Evolutionary conservation across 2,329 filamentous ascomycete genomes (phyloP).

Genomic region (Paradendryphiella salina): DNA sequence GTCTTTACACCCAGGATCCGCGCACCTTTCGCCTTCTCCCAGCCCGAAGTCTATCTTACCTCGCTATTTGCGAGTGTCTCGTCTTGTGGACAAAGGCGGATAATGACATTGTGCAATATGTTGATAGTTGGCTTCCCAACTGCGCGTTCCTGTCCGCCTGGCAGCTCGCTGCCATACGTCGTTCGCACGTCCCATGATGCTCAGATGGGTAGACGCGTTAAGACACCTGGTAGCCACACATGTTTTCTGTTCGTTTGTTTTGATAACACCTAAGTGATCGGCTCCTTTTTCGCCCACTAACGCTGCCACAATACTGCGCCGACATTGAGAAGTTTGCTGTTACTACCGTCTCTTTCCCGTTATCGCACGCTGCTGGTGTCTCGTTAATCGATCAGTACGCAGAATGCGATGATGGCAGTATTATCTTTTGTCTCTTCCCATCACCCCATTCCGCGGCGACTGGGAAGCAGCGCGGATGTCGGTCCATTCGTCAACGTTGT

Average conservation of each 20-base stretch:
- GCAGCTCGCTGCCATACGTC: slow-evolving; percentile 19
- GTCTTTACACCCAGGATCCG: slow-evolving; percentile 13
- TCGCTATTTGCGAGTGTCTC: slow-evolving; percentile 15
- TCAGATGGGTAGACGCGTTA: slow-evolving; percentile 5
- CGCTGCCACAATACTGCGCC: not conserved
- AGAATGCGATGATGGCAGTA: slow-evolving; percentile 37
- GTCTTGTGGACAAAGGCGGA: slow-evolving; percentile 16
- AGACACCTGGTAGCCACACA: slow-evolving; percentile 4
- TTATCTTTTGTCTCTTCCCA: slow-evolving; percentile 24
- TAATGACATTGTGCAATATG: slow-evolving; percentile 16
- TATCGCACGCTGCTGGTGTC: slow-evolving; percentile 9
- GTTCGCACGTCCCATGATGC: slow-evolving; percentile 22
- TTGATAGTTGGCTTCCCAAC: slow-evolving; percentile 18
- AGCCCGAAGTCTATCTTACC: slow-evolving; percentile 19
- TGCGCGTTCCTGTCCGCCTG: slow-evolving; percentile 9
- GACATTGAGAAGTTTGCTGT: not conserved
- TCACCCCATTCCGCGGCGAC: slow-evolving; percentile 32
- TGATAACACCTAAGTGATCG: slow-evolving; percentile 1
- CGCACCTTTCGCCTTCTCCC: slow-evolving; percentile 6
- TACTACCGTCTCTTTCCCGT: slow-evolving; percentile 1
- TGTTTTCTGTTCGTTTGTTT: slow-evolving; percentile 10
- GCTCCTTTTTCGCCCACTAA: not conserved
- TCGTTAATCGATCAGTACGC: slow-evolving; percentile 5
- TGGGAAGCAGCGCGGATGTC: slow-evolving; percentile 34
- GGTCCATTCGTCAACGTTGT: slow-evolving; percentile 44